Evolutionary conservation across 257 asterid genomes (phyloP), one percentile per base, ranked within the genome.

Genomic region (Solanum dulcamara): DNA sequence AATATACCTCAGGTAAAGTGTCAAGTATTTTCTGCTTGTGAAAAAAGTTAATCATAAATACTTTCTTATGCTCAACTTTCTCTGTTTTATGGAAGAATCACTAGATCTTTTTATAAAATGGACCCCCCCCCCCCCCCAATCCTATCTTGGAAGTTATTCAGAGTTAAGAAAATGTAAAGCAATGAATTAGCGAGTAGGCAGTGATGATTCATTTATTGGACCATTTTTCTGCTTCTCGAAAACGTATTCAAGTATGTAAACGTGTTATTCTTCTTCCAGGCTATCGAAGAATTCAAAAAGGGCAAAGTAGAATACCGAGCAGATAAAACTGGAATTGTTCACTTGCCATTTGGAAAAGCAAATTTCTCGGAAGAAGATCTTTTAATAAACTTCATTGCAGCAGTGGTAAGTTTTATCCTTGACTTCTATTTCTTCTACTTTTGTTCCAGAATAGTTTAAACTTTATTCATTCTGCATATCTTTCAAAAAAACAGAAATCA

Each of bases 291-390:
- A 84, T 96, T 96, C 90, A 96, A 96, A 97, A 92, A 95, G 92
- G 99, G 99, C 46, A 96, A 96, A 89, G 98, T 96, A 26, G 99
- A 96, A 88, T 95, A 85, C 85, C 93, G 99, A 88, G 99, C 99
- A 72, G 99, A 96, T 90, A 96, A 96, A 93, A 95, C 99, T 33
- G 99, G 99, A 90, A 96, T 96, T 33, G 99, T 96, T 67, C 98
- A 96, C 93, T 55, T 96, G 81, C 99, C 99, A 84, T 95, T 95
- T 50, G 99, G 99, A 51, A 95, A 96, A 89, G 93, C 91, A 80
- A 80, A 91, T 87, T 95, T 96, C 85, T 90, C 98, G 50, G 99
- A 95, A 92, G 99, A 93, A 55, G 99, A 96, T 91, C 98, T 96
- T 66, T 79, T 88, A 11, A 82, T 89, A 32, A 96, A 96, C 93